Evolutionary conservation across 352 stramenopile genomes (phyloP).

Genomic region (Pythium chondricola): DNA sequence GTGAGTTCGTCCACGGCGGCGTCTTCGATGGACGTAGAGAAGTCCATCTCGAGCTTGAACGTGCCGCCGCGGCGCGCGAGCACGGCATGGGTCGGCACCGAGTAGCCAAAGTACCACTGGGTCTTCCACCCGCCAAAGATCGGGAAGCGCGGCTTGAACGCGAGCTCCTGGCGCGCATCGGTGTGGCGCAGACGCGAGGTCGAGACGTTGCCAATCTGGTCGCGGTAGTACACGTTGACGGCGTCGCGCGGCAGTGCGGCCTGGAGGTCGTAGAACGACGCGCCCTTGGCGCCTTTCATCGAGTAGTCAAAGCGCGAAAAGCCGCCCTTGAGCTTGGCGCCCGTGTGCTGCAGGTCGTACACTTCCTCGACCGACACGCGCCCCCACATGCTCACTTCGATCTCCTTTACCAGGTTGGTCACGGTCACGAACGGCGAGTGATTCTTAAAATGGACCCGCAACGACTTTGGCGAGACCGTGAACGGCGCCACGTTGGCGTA

Average conservation of each 20-base stretch:
- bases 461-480: conserved; percentile 21
- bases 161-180: conserved; percentile 51
- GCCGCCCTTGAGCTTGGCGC: conserved; percentile 74
- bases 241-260: conserved; percentile 67
- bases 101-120: conserved; percentile 87
- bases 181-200: conserved; percentile 64
- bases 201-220: conserved; percentile 89
- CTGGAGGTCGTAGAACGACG: conserved; percentile 74
- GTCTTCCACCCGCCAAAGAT: conserved; percentile 88
- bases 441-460: conserved; percentile 83
- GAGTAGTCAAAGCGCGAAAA: conserved; percentile 87
- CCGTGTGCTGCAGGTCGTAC: conserved; percentile 83
- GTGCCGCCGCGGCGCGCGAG: conserved; percentile 50
- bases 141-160: conserved; percentile 82
- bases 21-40: conserved; percentile 76
- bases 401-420: conserved; percentile 75
- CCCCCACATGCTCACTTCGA: conserved; percentile 89
- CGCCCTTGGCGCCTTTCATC: conserved; percentile 45
- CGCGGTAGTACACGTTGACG: conserved; percentile 87
- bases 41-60: conserved; percentile 84
- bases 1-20: conserved; percentile 80
- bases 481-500: conserved; percentile 60
- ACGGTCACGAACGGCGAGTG: conserved; percentile 84
- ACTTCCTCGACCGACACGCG: conserved; percentile 85
- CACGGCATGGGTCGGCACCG: conserved; percentile 74